phyloP scores from a whole-genome alignment of 176 grass and related monocot genomes.

The Carex myosuroides region DNA sequence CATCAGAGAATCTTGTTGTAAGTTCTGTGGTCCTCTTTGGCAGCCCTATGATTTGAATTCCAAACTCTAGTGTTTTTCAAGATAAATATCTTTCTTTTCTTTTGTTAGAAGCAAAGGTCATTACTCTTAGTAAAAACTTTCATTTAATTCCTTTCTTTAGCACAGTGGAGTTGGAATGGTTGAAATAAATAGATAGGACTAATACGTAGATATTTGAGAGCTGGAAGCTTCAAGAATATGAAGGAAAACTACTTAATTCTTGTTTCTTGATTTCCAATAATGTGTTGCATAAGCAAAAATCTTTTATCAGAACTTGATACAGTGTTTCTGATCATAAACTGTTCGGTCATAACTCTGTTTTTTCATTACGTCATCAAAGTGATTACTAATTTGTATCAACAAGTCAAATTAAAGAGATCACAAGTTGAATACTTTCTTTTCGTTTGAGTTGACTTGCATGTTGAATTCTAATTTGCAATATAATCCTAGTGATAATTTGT shows the following conservation, averaged over 20 bases:
- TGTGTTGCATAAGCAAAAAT: neutral
- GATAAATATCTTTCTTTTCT: neutral
- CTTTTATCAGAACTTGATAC: neutral
- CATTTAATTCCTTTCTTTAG: neutral
- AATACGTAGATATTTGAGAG: neutral
- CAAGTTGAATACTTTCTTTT: neutral
- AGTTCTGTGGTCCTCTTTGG: neutral
- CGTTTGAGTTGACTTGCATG: neutral
- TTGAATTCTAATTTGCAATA: neutral
- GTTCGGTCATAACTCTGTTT: neutral
- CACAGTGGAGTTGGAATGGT: neutral
- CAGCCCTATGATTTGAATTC: neutral
- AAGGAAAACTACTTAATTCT: no score
- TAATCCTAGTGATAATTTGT: conserved; percentile 13
- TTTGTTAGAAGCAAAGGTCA: neutral
- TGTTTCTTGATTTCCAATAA: neutral
- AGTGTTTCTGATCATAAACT: neutral
- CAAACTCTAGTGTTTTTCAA: neutral
- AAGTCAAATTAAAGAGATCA: neutral
- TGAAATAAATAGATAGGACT: neutral
- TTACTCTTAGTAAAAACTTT: neutral
- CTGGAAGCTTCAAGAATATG: neutral
- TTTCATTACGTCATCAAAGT: neutral
- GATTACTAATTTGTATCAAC: neutral
- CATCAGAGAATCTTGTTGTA: neutral